Evolutionary conservation across 768 basidiomycete genomes (phyloP), one percentile per base, ranked within the genome.

Genomic region (Russula vinacea): DNA sequence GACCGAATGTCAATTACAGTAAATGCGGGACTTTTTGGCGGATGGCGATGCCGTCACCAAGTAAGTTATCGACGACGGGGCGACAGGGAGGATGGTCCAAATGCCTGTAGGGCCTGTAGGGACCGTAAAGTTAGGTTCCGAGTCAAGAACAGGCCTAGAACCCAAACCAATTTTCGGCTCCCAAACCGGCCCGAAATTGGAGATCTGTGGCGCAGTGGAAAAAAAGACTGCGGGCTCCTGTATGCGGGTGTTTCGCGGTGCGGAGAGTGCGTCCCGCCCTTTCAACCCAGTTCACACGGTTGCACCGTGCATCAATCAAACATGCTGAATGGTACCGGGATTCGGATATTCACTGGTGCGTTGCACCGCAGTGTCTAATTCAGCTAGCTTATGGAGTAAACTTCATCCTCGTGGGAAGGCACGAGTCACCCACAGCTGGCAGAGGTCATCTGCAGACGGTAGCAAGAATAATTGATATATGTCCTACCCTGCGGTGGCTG

Each of bases 381-480:
- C 16, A 35, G 33, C 42, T 54, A 26, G 19, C 24, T 29, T 16
- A 62, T 11, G 35, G 35, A 39, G 32, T 22, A 44, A 47, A 22
- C 45, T 22, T n/a, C 60, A 35, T 37, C 33, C 22, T 61, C 35
- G 40, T 40, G 49, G n/a, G 57, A 70, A 96, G 94, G 94, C 66
- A 95, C 93, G 40, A 94, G 92, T 77, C 96, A 98, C 77, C 93
- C 94, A 59, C 91, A 94, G 76, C 83, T 98, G 69, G 95, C 95
- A 40, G 89, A 95, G 75, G 88, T 92, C 71, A 92, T 98, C 73
- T 90, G 94, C 68, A 83, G 88, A 79, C 87, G 94, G 94, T 95
- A 81, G 45, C 35, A 32, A 73, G 77, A 33, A 29, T 62, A 49
- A 55, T 61, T 65, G 44, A 60, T 65, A 13, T 26, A 44, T 45